Conservation (phyloP, 768 basidiomycete genomes). For the Tricholoma saponaceum region DNA sequence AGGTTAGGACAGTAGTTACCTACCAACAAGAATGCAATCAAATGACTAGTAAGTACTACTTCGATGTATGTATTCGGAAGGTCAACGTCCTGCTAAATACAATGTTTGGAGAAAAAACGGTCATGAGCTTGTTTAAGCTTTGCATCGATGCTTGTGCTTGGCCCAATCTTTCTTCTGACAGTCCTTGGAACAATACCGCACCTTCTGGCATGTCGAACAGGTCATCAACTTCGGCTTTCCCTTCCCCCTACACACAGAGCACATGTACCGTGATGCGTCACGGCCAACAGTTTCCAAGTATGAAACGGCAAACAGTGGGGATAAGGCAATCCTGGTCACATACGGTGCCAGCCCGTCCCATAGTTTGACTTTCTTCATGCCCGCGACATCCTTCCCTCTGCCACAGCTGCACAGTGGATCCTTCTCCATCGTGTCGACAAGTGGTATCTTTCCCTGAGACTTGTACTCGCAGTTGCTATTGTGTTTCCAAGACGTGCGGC, state of each 20-base stretch:
- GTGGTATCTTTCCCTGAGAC: constrained; percentile 20
- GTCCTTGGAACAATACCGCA: constrained; percentile 28
- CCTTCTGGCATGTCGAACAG: constrained; percentile 27
- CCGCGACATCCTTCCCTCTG: constrained; percentile 29
- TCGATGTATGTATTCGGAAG: no score
- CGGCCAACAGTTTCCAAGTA: constrained; percentile 35
- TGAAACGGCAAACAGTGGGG: constrained; percentile 40
- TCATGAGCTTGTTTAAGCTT: background rate
- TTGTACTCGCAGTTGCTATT: constrained; percentile 33
- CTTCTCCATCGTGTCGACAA: constrained; percentile 23
- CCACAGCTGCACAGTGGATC: constrained; percentile 39
- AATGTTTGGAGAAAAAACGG: no score
- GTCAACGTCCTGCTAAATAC: no score
- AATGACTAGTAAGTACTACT: no score
- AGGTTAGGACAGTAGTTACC: no score
- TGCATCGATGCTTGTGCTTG: constrained; percentile 21
- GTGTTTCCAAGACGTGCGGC: constrained; percentile 35
- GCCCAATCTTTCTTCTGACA: constrained; percentile 38
- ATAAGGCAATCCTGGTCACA: constrained; percentile 34
- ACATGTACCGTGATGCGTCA: constrained; percentile 17
- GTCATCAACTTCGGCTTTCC: constrained; percentile 24
- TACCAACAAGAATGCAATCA: no score
- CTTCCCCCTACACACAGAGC: constrained; percentile 23
- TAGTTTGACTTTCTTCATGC: constrained; percentile 15
- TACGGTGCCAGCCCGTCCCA: constrained; percentile 29